Evolutionary conservation across 306 rosid genomes (phyloP), one percentile per base, ranked within the genome.

Genomic region (Prunus fruticosa): DNA sequence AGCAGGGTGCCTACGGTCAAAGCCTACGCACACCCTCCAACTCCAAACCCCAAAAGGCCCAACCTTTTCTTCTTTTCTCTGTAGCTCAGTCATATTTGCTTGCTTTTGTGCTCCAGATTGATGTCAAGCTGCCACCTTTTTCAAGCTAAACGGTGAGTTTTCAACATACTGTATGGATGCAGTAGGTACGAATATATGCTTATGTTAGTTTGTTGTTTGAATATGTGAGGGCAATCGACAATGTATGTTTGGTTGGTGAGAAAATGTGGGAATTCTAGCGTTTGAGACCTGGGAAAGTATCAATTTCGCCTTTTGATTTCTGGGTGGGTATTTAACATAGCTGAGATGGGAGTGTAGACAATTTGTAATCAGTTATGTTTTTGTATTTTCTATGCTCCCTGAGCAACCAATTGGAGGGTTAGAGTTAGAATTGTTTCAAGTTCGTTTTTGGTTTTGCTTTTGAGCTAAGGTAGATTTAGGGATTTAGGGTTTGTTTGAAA

Each of bases 181-280:
- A 14, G 57, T 80, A 18, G 1, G 16, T 74, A 45, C 68, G 15
- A 15, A 15, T 72, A 20, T 57, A 20, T 41, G 43, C 54, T 41
- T 22, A 25, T 22, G 46, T 72, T 73, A 9, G 43, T 2, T 23
- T 45, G 46, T 18, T 8, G 64, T 45, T 64, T 56, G 69, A 53
- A 56, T 46, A 38, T 54, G 68, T 67, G 15, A n/a, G 72, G 34
- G 56, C 51, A 69, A 2, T 51, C 4, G 15, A 16, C 9, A 62
- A 62, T 74, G 47, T 75, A 4, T 77, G 71, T 57, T 78, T 64
- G 78, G 32, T 67, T 79, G 62, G 64, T 80, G 52, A 71, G 75
- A 68, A 76, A 69, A 23, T 60, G 65, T 20, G 5, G 53, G 13
- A 66, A 54, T 41, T 49, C 43, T 27, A 2, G 14, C 34, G 43